Base-by-base conservation (phyloP, 2,329 filamentous ascomycete genomes). In the Intubia oerlemansii region DNA sequence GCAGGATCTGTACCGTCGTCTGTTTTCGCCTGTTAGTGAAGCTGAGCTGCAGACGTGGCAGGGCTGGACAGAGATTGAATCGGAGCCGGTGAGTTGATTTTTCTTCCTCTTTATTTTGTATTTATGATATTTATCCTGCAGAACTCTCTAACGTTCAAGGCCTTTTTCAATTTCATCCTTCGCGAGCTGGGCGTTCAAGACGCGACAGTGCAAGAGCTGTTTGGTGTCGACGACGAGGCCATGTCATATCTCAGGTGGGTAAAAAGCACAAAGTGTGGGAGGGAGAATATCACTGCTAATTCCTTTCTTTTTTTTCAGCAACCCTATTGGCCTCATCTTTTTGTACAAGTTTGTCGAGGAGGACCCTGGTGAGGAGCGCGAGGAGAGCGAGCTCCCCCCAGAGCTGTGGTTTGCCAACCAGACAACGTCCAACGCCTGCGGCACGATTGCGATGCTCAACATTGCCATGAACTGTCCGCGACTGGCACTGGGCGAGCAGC, bases 331-430 rank as follows among this genome's bases (percentile, higher is more conserved):
- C 3, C 53, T 95, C n/a, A 76, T 98, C 28, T 88, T 95, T 37
- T 62, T 92, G 2, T 92, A 81, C 41, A 66, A 74, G 33, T 92
- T 64, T 37, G 43, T 68, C 39, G 59, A 64, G 17, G 62, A 57
- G 4, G 50, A 57, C 5, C 53, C 55, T 21, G 46, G 54, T 29
- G 49, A 65, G 18, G 57, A 61, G n/a, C 59, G 67, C 47, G 39
- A 64, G 53, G 42, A n/a, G n/a, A n/a, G n/a, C n/a, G n/a, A n/a
- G 58, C 32, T 56, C 62, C 35, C 55, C 52, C 25, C 53, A 66
- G 4, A 54, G 17, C 56, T 95, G 12, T 98, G 88, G 85, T 95
- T 93, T 47, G 82, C 84, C 17, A 93, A 93, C 42, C 85, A 85
- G 73, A 81, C 78, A 1, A 74, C 70, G 0, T 62, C 66, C 31